These are phyloP conservation scores for Meyerozyma athensensis DNA, from an alignment of 1,139 yeast genomes.

Conservation along the genomic window DNA sequence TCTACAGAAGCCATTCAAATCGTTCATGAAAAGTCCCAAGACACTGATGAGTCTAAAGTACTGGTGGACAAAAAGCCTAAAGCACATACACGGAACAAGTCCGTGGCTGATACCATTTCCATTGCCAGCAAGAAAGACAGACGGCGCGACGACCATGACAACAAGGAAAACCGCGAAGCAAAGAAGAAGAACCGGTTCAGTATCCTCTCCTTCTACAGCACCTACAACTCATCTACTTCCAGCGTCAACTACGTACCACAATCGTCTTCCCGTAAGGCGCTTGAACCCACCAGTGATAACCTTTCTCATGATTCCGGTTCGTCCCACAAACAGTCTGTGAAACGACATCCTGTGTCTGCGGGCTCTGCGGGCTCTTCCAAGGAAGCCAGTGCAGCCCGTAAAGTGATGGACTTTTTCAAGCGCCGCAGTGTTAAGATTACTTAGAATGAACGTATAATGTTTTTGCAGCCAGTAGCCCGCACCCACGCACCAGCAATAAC, in stretches of 20 bases:
- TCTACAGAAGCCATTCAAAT: constrained; percentile 5
- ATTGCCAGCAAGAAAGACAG: constrained; percentile 7
- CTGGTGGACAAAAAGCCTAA: neutral
- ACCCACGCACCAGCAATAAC: neutral
- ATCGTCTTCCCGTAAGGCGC: constrained; percentile 20
- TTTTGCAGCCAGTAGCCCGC: neutral
- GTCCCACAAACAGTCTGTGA: neutral
- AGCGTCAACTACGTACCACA: constrained; percentile 13
- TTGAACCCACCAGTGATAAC: constrained; percentile 37
- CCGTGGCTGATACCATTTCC: neutral
- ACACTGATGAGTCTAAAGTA: constrained; percentile 5
- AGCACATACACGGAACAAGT: neutral
- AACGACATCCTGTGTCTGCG: neutral
- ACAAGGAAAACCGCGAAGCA: constrained; percentile 27
- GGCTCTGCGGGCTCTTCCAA: constrained; percentile 19
- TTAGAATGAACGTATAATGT: constrained; percentile 7
- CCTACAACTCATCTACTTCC: constrained; percentile 24
- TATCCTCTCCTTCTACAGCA: constrained; percentile 47
- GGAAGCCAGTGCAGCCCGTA: constrained; percentile 69
- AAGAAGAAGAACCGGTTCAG: constrained; percentile 50
- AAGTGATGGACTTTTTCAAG: constrained; percentile 77
- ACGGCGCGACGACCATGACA: constrained; percentile 9
- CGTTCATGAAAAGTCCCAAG: constrained; percentile 8
- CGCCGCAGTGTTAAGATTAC: constrained; percentile 56
- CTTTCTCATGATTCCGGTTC: neutral